Conservation (phyloP, 352 stramenopile genomes). For the Peronospora tabacina region DNA sequence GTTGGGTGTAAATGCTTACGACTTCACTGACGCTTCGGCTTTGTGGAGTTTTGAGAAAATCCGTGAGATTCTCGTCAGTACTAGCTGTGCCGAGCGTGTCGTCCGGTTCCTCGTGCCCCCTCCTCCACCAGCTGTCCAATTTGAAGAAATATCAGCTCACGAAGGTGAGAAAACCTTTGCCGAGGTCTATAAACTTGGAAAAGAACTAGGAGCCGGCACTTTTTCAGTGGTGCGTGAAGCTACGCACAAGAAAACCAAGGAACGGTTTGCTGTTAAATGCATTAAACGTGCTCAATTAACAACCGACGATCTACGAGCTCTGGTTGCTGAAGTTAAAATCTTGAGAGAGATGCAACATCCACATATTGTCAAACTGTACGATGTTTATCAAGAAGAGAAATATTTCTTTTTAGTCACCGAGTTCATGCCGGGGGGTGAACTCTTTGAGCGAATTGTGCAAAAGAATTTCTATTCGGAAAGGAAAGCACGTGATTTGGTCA, state of each 20-base stretch:
- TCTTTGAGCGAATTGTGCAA: constrained; percentile 85
- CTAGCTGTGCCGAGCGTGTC: constrained; percentile 41
- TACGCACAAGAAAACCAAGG: constrained; percentile 37
- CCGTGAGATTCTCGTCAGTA: constrained; percentile 63
- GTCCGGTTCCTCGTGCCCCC: constrained; percentile 63
- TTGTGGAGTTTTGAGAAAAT: constrained; percentile 56
- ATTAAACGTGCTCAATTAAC: constrained; percentile 78
- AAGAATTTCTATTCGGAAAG: constrained; percentile 84
- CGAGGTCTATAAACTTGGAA: constrained; percentile 60
- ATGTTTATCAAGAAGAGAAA: constrained; percentile 86
- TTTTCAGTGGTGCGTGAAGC: constrained; percentile 70
- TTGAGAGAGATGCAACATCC: constrained; percentile 80
- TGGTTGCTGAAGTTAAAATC: constrained; percentile 75
- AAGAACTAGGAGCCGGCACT: constrained; percentile 56
- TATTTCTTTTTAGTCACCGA: constrained; percentile 98
- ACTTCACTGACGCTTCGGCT: constrained; percentile 37
- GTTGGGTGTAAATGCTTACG: constrained; percentile 62
- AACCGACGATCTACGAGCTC: constrained; percentile 56
- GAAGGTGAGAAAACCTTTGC: constrained; percentile 35
- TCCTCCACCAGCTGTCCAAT: constrained; percentile 24
- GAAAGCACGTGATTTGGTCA: constrained; percentile 69
- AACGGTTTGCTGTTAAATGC: constrained; percentile 73
- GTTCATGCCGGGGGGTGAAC: constrained; percentile 83
- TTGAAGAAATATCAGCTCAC: constrained; percentile 26
- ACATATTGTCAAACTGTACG: constrained; percentile 86